phyloP scores from a whole-genome alignment of 441 rosid species.

The Gossypium laxum region DNA sequence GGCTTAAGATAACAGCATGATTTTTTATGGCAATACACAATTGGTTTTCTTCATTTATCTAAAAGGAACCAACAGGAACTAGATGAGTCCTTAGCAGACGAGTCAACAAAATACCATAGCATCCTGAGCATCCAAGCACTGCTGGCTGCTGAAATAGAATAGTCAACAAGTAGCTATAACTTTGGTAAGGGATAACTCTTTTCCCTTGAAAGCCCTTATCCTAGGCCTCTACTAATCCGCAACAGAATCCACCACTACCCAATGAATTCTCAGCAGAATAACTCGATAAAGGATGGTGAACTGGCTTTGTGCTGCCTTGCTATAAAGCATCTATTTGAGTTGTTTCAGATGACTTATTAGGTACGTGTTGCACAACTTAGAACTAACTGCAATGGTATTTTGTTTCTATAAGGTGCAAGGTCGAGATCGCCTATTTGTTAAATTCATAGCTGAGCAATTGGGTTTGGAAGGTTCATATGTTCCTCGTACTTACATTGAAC shows the following conservation, averaged over 20 bases:
- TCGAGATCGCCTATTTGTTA: constrained; percentile 60
- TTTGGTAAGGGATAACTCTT: not conserved
- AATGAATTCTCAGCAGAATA: not conserved
- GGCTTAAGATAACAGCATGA: not conserved
- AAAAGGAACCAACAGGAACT: not conserved
- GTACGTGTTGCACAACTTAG: constrained; percentile 8
- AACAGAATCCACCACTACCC: not conserved
- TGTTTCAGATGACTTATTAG: not conserved
- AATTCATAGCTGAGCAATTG: constrained; percentile 61
- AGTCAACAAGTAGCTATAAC: not conserved
- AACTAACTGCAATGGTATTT: constrained; percentile 13
- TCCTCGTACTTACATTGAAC: constrained; percentile 92
- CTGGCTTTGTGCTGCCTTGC: not conserved
- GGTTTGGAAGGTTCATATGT: constrained; percentile 84
- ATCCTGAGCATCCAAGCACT: not conserved
- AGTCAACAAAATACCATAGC: not conserved
- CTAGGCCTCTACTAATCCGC: not conserved
- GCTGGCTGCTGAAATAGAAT: not conserved
- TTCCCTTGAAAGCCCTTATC: not conserved
- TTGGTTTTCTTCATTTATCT: not conserved
- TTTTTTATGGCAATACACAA: not conserved
- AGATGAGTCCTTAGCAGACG: not conserved
- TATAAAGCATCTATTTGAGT: not conserved
- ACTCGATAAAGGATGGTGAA: not conserved
- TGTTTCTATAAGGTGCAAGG: constrained; percentile 75